Evolutionary conservation across 148 eudicot species (phyloP), one percentile per base, ranked within the genome.

Genomic region (Suaeda aralocaspica): DNA sequence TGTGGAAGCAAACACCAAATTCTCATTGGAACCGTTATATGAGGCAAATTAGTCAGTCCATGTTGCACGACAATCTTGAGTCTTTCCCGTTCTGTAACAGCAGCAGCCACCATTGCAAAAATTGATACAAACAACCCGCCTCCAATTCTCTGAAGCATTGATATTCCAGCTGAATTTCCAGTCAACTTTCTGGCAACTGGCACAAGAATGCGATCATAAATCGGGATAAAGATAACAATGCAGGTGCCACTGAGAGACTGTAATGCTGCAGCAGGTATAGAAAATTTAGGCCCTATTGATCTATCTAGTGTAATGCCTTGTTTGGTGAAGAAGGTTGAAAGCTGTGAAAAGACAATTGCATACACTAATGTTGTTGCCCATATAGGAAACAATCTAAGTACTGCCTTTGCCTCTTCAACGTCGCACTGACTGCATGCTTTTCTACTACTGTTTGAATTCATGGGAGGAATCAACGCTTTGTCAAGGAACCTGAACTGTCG

Each of bases 1-100:
- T 86, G 91, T 15, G 96, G 96, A 50, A 85, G 41, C 73, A 89
- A 63, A 88, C 96, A 87, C 83, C 81, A 79, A 1, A 89, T 62
- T 3, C 77, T 77, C 88, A 89, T 86, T 0, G 89, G 95, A 36
- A 89, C 65, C 0, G 51, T 75, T 16, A 22, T 82, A n/a, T 71
- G 42, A 0, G 89, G 85, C 25, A 63, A 26, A 71, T 89, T 82
- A 3, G 74, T 45, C n/a, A 87, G 67, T 45, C 87, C 86, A 36
- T 79, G n/a, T 39, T 73, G 64, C 1, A 22, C 2, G 34, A 83
- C 92, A 15, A 71, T 70, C 46, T 81, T 33, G 19, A 89, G 83
- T 25, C 95, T 61, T 41, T 72, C 76, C 22, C 24, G 58, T 70
- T 86, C 89, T 0, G 78, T 60, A 0, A 84, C 11, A 52, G 89